phyloP scores from a whole-genome alignment of 106 monocot genomes.

The Cymbidium sinense region DNA sequence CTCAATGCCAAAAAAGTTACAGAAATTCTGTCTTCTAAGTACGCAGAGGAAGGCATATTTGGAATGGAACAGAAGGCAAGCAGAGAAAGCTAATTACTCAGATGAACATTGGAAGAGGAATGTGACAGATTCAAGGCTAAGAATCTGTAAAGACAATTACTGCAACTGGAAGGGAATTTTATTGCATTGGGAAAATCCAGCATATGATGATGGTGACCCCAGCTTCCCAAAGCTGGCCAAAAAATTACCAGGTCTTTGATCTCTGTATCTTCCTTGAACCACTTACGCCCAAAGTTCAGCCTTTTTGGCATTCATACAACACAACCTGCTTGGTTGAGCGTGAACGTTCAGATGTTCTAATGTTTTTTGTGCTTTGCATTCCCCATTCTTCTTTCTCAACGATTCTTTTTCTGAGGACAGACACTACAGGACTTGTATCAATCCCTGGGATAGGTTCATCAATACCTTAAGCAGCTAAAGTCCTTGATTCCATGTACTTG shows the following conservation, averaged over 20 bases:
- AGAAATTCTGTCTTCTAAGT: conserved; percentile 45
- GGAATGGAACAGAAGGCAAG: conserved; percentile 76
- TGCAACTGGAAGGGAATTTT: conserved; percentile 73
- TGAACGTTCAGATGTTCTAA: too few relatives aligned
- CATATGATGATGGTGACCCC: too few relatives aligned
- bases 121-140: conserved; percentile 39
- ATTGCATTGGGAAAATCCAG: conserved; percentile 65
- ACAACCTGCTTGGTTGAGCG: too few relatives aligned
- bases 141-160: conserved; percentile 48
- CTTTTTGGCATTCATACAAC: too few relatives aligned
- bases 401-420: neutral
- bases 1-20: conserved; percentile 51
- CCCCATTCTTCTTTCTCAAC: neutral
- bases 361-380: neutral
- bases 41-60: conserved; percentile 61
- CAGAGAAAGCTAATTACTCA: conserved; percentile 51
- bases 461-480: neutral
- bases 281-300: too few relatives aligned
- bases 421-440: neutral
- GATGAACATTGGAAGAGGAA: conserved; percentile 68
- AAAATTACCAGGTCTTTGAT: too few relatives aligned
- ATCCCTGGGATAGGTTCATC: neutral
- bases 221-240: too few relatives aligned
- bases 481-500: neutral
- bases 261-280: too few relatives aligned